phyloP scores from a whole-genome alignment of 345 rosid genomes.

The Syzygium jambos region DNA sequence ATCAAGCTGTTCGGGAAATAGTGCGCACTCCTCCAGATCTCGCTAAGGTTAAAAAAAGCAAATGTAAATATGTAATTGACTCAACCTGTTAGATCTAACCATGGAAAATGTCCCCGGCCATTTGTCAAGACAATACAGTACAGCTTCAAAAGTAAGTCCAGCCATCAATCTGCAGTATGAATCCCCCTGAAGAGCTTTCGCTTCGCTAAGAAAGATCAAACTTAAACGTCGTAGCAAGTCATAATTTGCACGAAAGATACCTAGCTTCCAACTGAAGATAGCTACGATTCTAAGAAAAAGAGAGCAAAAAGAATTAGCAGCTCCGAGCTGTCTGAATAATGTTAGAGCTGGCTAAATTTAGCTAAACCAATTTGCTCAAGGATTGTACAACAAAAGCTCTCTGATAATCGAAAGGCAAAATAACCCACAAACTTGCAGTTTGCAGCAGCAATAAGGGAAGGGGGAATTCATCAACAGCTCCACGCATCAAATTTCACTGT shows the following conservation, averaged over 20 bases:
- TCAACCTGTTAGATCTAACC: neutral
- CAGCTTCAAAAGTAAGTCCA: neutral
- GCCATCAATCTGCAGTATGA: neutral
- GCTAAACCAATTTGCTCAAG: neutral
- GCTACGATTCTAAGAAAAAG: neutral
- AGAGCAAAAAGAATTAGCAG: neutral
- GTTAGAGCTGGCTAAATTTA: neutral
- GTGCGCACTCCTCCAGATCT: neutral
- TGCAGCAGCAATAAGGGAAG: neutral
- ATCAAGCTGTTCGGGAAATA: neutral
- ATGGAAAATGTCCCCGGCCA: neutral
- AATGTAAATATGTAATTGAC: neutral
- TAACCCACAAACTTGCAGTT: neutral
- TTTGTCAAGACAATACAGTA: neutral
- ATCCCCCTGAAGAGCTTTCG: neutral
- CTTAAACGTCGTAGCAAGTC: neutral
- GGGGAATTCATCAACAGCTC: neutral
- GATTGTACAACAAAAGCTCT: neutral
- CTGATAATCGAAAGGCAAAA: neutral
- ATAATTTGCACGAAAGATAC: neutral
- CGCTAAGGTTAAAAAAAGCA: neutral
- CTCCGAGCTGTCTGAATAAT: neutral
- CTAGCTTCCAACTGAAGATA: neutral
- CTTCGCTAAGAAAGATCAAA: neutral
- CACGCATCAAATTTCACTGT: conserved; percentile 7